Percentiles rank a stretch among this genome's conserved stretches.
These are phyloP conservation scores for Fomitopsis pulvina DNA, from an alignment of 768 basidiomycete genomes.

Conservation along the genomic window DNA sequence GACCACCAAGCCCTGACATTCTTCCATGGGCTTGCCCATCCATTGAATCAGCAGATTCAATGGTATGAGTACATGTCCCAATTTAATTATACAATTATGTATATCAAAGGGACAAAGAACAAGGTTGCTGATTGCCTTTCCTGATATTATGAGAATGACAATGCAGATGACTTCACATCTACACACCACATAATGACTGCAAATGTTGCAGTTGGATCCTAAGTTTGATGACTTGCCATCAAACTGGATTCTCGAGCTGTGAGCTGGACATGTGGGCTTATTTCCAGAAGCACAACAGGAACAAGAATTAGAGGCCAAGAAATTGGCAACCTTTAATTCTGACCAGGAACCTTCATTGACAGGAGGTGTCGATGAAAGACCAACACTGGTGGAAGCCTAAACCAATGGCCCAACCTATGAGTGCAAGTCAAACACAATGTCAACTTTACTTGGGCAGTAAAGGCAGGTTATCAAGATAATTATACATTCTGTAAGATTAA, in stretches of 20 bases:
- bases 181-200: neutral
- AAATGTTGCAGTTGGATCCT: constrained; percentile 7
- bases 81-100: constrained; percentile 23
- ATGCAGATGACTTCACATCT: neutral
- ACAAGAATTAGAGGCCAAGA: no score
- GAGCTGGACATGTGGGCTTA: constrained; percentile 7
- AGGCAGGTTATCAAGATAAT: no score
- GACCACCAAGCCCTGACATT: no score
- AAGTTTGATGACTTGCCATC: neutral
- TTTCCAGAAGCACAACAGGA: constrained; percentile 10
- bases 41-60: constrained; percentile 13
- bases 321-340: no score
- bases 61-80: constrained; percentile 26
- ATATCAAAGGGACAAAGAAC: constrained; percentile 21
- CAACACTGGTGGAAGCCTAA: no score
- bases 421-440: no score
- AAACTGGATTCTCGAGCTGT: neutral
- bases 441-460: no score
- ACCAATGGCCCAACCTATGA: no score
- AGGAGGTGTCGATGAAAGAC: no score
- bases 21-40: no score
- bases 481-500: no score
- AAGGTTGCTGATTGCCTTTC: constrained; percentile 27
- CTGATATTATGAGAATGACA: constrained; percentile 25
- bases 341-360: no score